Percentiles rank a stretch among this genome's conserved stretches.
Conservation (phyloP, 148 eudicot genomes). For the Pharnaceum exiguum region DNA sequence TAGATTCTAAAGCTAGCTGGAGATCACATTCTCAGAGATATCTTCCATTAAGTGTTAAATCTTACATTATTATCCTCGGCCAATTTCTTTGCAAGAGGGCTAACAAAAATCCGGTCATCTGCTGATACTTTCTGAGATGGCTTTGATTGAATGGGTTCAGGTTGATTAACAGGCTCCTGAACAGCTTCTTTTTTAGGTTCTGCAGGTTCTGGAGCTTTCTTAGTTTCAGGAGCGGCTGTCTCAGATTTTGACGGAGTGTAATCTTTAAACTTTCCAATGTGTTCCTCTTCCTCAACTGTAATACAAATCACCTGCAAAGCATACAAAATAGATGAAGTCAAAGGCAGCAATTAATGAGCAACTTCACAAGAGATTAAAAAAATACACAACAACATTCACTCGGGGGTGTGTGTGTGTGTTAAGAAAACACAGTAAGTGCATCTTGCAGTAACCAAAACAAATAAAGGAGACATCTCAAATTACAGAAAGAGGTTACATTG, state of each 20-base stretch:
- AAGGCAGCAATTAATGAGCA: too few species aligned
- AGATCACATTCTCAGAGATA: not conserved
- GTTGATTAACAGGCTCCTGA: slow-evolving; percentile 36
- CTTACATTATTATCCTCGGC: slow-evolving; percentile 85
- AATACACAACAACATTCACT: not conserved
- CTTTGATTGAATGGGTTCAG: slow-evolving; percentile 44
- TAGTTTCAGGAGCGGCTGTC: slow-evolving; percentile 37
- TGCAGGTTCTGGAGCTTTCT: slow-evolving; percentile 50
- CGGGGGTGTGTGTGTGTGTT: too few species aligned
- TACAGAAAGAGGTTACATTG: too few species aligned
- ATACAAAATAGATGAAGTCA: not conserved
- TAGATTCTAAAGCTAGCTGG: not conserved
- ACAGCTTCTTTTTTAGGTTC: slow-evolving; percentile 50
- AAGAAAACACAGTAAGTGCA: too few species aligned
- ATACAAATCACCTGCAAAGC: slow-evolving; percentile 69
- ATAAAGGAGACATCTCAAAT: too few species aligned
- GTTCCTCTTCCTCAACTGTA: slow-evolving; percentile 88
- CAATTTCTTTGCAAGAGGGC: slow-evolving; percentile 90
- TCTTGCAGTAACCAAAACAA: too few species aligned
- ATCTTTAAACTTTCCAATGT: slow-evolving; percentile 70
- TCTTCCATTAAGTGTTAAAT: slow-evolving; percentile 2
- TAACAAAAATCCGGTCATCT: slow-evolving; percentile 84
- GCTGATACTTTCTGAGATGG: slow-evolving; percentile 39
- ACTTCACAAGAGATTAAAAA: too few species aligned
- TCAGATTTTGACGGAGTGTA: slow-evolving; percentile 63